A percentile compares a stretch with the other conserved stretches of the same genome.
Conservation (phyloP, 768 basidiomycete genomes). For the Strobilomyces dryophilus region DNA sequence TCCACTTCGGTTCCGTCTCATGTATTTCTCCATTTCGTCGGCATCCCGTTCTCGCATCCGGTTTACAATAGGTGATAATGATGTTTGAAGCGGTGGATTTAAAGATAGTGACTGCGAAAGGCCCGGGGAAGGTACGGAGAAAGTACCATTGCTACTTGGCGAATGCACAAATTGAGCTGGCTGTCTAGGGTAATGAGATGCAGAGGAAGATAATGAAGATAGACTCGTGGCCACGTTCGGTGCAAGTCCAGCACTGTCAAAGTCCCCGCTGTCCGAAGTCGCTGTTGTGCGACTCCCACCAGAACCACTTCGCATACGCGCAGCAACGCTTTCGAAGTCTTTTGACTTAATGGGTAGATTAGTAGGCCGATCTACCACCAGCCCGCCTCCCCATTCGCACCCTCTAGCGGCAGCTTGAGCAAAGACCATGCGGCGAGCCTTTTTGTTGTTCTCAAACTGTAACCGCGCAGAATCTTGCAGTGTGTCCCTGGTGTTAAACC, state of each 20-base stretch:
- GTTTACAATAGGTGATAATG: constrained; percentile 72
- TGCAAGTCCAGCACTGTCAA: constrained; percentile 42
- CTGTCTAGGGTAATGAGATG: constrained; percentile 46
- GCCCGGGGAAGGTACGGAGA: constrained; percentile 35
- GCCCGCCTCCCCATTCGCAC: constrained; percentile 51
- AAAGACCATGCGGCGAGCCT: constrained; percentile 63
- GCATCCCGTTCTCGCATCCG: constrained; percentile 83
- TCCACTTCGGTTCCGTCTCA: constrained; percentile 77
- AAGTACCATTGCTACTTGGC: constrained; percentile 37
- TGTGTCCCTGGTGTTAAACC: constrained; percentile 70
- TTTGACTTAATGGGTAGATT: constrained; percentile 45
- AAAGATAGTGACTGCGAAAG: constrained; percentile 34
- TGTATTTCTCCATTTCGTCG: constrained; percentile 84
- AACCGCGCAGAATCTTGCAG: constrained; percentile 76
- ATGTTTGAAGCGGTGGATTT: constrained; percentile 37
- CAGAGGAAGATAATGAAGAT: constrained; percentile 60
- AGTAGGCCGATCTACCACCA: constrained; percentile 40
- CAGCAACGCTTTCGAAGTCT: constrained; percentile 35
- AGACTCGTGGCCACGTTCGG: constrained; percentile 41
- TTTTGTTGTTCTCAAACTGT: constrained; percentile 79
- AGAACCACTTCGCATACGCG: constrained; percentile 75
- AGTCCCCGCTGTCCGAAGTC: constrained; percentile 71
- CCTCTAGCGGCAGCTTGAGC: constrained; percentile 70
- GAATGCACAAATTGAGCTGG: constrained; percentile 38
- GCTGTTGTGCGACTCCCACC: constrained; percentile 74